Conservation (phyloP, 352 stramenopile genomes). For the Globisporangium yorkense region DNA sequence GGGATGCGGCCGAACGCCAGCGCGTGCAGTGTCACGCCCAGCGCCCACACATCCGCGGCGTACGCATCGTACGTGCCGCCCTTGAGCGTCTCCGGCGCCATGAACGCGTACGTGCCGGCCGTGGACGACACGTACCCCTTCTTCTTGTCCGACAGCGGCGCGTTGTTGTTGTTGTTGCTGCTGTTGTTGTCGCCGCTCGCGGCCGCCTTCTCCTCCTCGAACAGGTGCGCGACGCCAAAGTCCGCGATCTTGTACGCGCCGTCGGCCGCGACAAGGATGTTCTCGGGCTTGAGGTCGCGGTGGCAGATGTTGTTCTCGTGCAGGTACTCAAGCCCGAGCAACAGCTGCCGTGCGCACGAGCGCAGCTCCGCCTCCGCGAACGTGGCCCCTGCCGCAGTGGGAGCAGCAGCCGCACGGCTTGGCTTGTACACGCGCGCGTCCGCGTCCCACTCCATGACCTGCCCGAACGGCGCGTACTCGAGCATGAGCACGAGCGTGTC, state of each 20-base stretch:
- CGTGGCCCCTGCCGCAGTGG: neutral
- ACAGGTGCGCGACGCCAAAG: constrained; percentile 81
- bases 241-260: constrained; percentile 81
- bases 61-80: constrained; percentile 76
- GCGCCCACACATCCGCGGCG: constrained; percentile 82
- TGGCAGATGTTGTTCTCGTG: constrained; percentile 86
- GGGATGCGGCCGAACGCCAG: constrained; percentile 75
- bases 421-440: constrained; percentile 44
- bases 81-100: constrained; percentile 77
- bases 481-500: constrained; percentile 83
- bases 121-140: constrained; percentile 75
- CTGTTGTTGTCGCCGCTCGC: neutral
- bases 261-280: constrained; percentile 67
- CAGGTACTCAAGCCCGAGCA: constrained; percentile 78
- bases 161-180: constrained; percentile 7
- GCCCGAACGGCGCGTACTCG: constrained; percentile 73
- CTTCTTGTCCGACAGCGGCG: constrained; percentile 27
- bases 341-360: constrained; percentile 57
- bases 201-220: constrained; percentile 44
- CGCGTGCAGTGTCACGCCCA: constrained; percentile 81
- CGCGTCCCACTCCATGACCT: constrained; percentile 84
- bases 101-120: constrained; percentile 82
- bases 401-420: neutral
- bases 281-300: constrained; percentile 82
- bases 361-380: constrained; percentile 60